These are phyloP conservation scores for Musa acuminata DNA, from an alignment of 176 grass and related monocot genomes.

Conservation along the genomic window DNA sequence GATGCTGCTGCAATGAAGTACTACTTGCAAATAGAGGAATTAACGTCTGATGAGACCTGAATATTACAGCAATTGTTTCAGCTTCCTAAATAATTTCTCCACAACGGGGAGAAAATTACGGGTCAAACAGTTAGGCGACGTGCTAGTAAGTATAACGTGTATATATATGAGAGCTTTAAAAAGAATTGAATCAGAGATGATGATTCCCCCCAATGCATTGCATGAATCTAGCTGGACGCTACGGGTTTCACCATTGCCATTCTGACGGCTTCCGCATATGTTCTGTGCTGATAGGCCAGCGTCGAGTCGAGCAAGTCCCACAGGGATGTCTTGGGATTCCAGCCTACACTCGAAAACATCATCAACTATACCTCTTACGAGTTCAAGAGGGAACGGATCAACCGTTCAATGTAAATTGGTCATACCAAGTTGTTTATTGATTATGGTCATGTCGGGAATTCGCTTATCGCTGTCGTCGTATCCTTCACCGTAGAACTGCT, in stretches of 20 bases:
- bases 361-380: not conserved
- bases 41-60: no score
- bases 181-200: no score
- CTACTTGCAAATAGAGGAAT: no score
- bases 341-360: conserved; percentile 43
- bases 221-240: conserved; percentile 39
- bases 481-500: conserved; percentile 84
- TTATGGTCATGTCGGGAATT: conserved; percentile 83
- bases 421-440: conserved; percentile 92
- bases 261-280: conserved; percentile 85
- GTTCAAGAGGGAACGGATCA: not conserved
- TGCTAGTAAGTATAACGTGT: no score
- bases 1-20: no score
- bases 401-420: not conserved
- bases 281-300: conserved; percentile 87
- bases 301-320: conserved; percentile 86
- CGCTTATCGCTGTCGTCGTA: conserved; percentile 93
- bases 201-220: not conserved
- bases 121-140: no score
- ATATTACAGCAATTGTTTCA: no score
- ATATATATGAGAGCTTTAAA: no score
- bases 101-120: no score
- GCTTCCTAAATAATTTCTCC: no score
- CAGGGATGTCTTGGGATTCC: conserved; percentile 84
- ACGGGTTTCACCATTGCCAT: conserved; percentile 54